phyloP scores from a whole-genome alignment of 1,284 basidiomycete genomes.

The Ceraceosorus bombacis region DNA sequence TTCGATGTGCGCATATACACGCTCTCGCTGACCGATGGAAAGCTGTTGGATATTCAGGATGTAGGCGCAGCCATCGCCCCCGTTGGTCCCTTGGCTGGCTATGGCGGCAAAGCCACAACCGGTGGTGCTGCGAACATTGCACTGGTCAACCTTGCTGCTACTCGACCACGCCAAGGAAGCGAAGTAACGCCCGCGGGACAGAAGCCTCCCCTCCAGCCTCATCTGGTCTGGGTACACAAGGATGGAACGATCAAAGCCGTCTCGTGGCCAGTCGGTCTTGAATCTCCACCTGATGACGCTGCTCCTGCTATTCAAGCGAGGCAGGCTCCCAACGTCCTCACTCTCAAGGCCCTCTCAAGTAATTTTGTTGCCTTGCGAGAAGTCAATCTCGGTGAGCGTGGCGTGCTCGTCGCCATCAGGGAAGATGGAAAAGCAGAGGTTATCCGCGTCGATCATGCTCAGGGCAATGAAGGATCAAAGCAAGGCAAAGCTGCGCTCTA shows the following conservation, averaged over 20 bases:
- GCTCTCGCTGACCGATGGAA: slow-evolving; percentile 21
- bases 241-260: slow-evolving; percentile 30
- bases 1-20: slow-evolving; percentile 13
- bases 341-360: slow-evolving; percentile 15
- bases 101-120: background rate
- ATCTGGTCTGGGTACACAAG: slow-evolving; percentile 37
- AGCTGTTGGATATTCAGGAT: slow-evolving; percentile 18
- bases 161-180: too few relatives aligned
- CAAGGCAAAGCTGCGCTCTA: slow-evolving; percentile 13
- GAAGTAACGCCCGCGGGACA: background rate
- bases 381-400: slow-evolving; percentile 33
- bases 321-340: slow-evolving; percentile 11
- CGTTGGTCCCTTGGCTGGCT: background rate
- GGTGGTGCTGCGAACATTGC: slow-evolving; percentile 1
- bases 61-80: slow-evolving; percentile 3
- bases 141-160: slow-evolving; percentile 1
- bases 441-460: slow-evolving; percentile 16
- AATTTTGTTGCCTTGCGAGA: slow-evolving; percentile 23
- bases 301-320: slow-evolving; percentile 1
- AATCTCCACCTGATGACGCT: background rate
- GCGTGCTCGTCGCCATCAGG: slow-evolving; percentile 30
- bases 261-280: too few relatives aligned
- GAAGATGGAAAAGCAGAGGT: slow-evolving; percentile 33
- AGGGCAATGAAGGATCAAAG: slow-evolving; percentile 10
- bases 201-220: slow-evolving; percentile 14